These are phyloP conservation scores for Phytophthora foliorum DNA, from an alignment of 352 stramenopile species.

Conservation along the genomic window DNA sequence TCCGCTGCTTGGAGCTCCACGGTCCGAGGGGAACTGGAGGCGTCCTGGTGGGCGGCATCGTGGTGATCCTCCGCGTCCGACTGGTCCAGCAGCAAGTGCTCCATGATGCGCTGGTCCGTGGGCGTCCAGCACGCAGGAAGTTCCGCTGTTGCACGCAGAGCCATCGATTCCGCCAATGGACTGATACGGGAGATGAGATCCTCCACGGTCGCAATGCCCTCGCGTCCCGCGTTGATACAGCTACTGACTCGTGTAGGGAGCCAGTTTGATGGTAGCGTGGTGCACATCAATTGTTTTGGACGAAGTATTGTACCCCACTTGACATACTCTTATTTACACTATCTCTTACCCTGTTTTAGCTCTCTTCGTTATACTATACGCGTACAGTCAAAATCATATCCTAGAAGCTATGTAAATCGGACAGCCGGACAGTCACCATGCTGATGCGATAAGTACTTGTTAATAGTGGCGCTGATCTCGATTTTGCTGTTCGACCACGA, in stretches of 20 bases:
- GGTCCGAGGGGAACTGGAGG: slow-evolving; percentile 12
- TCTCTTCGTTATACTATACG: too few relatives aligned
- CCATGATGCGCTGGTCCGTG: slow-evolving; percentile 70
- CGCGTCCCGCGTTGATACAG: too few relatives aligned
- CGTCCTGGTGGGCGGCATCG: slow-evolving; percentile 13
- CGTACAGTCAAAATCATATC: too few relatives aligned
- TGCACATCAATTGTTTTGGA: not conserved
- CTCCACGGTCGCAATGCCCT: not conserved
- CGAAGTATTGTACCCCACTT: too few relatives aligned
- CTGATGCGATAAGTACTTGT: too few relatives aligned
- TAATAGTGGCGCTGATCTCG: too few relatives aligned
- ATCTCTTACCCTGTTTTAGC: too few relatives aligned
- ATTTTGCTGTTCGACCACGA: too few relatives aligned
- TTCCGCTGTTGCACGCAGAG: slow-evolving; percentile 2
- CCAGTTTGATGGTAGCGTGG: not conserved
- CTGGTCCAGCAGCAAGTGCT: slow-evolving; percentile 55
- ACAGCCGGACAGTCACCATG: too few relatives aligned
- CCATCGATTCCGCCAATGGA: slow-evolving; percentile 12
- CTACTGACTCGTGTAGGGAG: not conserved
- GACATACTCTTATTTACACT: too few relatives aligned
- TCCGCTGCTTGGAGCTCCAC: slow-evolving; percentile 19
- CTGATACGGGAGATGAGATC: not conserved
- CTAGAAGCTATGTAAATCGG: too few relatives aligned
- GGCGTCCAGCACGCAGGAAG: slow-evolving; percentile 50
- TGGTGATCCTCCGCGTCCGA: slow-evolving; percentile 22